Evolutionary conservation across 164 flowering plant species (phyloP), one percentile per base, ranked within the genome.

Genomic region (Kingdonia uniflora): DNA sequence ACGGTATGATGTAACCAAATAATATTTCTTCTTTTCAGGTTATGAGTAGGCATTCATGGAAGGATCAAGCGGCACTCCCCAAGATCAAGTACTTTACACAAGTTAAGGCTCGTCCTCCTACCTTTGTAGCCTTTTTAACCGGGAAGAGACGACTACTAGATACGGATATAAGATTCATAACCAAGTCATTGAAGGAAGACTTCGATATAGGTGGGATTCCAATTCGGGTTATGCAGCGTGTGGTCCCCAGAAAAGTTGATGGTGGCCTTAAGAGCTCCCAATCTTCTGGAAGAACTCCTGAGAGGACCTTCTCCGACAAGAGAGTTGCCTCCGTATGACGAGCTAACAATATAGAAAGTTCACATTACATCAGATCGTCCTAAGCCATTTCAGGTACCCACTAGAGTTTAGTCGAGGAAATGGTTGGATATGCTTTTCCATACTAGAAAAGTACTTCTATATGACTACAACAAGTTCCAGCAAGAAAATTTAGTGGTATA

Each of bases 31-130:
- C 24, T 52, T 24, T 7, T 38, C 62, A 87, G 96, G 88, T 87
- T n/a, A 84, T 92, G 95, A 89, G 96, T 76, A 73, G 97, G 69
- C 99, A 88, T 71, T 92, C 99, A 1, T 92, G 95, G 95, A 92
- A 83, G 67, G 85, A 92, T 64, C 76, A 72, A 52, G 80, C 86
- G 2, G 71, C 95, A n/a, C 89, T 84, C 57, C 89, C 97, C 23
- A 92, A 84, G 73, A 63, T 92, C 55, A 92, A 92, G 66, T 88
- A 81, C 66, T 89, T 88, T 68, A 92, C 95, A 7, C 97, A 92
- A 62, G 97, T 92, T 55, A 92, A 92, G 70, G 96, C 95, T 24
- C 81, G 99, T 14, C 99, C 99, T 14, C 99, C 97, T 14, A 92
- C 99, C 2, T 92, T 92, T 57, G 89, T 92, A 21, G 99, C 95